phyloP scores from a whole-genome alignment of 805 yeast genomes.

The Priceomyces carsonii region DNA sequence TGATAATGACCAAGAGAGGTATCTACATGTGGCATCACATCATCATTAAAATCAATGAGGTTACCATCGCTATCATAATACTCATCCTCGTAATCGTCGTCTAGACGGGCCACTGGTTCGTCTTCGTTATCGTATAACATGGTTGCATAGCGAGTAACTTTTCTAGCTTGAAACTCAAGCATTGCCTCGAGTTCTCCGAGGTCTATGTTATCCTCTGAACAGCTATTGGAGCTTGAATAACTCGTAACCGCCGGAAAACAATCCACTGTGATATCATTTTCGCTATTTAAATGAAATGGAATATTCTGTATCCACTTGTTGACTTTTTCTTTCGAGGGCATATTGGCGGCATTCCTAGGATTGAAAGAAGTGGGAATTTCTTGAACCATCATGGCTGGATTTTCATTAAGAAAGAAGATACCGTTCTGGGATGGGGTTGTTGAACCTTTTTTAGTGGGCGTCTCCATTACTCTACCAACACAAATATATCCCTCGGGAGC shows the following conservation, averaged over 20 bases:
- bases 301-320: constrained; percentile 60
- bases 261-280: constrained; percentile 23
- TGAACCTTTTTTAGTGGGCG: constrained; percentile 6
- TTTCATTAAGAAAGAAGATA: constrained; percentile 6
- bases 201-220: constrained; percentile 15
- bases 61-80: constrained; percentile 16
- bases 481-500: constrained; percentile 15
- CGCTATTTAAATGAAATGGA: constrained; percentile 43
- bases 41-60: constrained; percentile 5
- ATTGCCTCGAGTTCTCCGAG: constrained; percentile 31
- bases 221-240: constrained; percentile 21
- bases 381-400: constrained; percentile 1
- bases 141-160: constrained; percentile 48
- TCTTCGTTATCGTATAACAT: constrained; percentile 37
- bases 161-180: constrained; percentile 53
- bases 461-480: constrained; percentile 13
- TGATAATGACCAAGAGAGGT: constrained; percentile 9
- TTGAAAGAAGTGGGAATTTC: constrained; percentile 51
- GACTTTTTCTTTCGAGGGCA: constrained; percentile 69
- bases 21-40: constrained; percentile 6
- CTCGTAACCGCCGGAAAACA: constrained; percentile 52
- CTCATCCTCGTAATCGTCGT: constrained; percentile 21
- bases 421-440: constrained; percentile 9
- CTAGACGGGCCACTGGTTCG: constrained; percentile 23
- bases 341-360: constrained; percentile 62